Evolutionary conservation across 108 stramenopile species (phyloP).

Genomic region (Hondaea fermentalgiana): DNA sequence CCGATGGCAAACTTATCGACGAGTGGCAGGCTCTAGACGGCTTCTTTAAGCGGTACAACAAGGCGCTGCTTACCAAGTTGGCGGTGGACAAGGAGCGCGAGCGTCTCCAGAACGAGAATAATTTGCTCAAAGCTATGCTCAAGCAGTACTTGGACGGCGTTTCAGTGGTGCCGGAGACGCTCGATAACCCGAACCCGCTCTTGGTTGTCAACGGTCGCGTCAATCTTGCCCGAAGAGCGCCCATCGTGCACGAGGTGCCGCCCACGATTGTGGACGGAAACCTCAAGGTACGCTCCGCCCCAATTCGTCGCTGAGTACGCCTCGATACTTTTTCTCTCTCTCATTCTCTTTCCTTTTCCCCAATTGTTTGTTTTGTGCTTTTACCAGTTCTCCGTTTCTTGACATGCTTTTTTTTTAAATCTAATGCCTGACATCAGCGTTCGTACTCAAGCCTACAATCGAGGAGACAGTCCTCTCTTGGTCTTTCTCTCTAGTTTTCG

Average conservation of each 20-base stretch:
- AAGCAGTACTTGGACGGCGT: constrained; percentile 55
- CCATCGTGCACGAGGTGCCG: neutral
- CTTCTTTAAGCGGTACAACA: constrained; percentile 57
- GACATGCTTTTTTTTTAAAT: too few species aligned
- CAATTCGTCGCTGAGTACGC: neutral
- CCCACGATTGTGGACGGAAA: neutral
- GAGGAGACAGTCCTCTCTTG: too few species aligned
- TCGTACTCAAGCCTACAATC: too few species aligned
- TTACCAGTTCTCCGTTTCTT: too few species aligned
- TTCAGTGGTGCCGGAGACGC: constrained; percentile 35
- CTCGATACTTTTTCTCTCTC: too few species aligned
- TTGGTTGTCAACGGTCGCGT: constrained; percentile 52
- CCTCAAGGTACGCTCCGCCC: neutral
- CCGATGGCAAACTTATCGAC: constrained; percentile 20
- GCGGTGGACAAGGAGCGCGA: constrained; percentile 47
- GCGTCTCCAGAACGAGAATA: constrained; percentile 43
- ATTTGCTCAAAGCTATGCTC: constrained; percentile 38
- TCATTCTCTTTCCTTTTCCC: too few species aligned
- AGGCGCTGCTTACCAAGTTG: constrained; percentile 50
- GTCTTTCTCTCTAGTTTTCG: too few species aligned
- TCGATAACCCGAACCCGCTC: constrained; percentile 48
- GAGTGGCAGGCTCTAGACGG: constrained; percentile 41
- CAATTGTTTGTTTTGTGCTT: too few species aligned
- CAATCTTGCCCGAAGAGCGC: neutral
- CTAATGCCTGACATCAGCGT: too few species aligned